Percentiles rank a stretch among this genome's conserved stretches.
These are phyloP conservation scores for Paramyrothecium sp. DNA, from an alignment of 2,329 filamentous ascomycete species.

Conservation along the genomic window DNA sequence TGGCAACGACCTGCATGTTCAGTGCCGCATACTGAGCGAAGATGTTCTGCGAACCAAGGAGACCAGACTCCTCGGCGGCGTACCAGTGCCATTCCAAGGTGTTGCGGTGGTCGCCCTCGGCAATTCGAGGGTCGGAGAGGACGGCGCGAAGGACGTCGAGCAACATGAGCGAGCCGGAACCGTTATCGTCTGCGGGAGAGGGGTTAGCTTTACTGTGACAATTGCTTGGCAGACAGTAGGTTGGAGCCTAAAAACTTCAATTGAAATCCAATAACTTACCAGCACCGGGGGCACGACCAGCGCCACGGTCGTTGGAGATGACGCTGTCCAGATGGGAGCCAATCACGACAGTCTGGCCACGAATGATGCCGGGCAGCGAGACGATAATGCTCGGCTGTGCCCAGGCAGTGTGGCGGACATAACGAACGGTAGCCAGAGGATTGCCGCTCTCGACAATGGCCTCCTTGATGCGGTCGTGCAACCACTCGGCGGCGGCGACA, in stretches of 20 bases:
- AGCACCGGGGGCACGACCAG: conserved; percentile 41
- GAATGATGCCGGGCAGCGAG: conserved; percentile 40
- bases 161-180: conserved; percentile 42
- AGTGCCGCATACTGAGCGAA: conserved; percentile 36
- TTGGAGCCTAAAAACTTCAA: too few species aligned
- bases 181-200: conserved; percentile 35
- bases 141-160: conserved; percentile 46
- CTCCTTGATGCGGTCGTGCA: conserved; percentile 36
- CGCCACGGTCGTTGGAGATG: conserved; percentile 35
- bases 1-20: conserved; percentile 38
- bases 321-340: conserved; percentile 46
- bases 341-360: conserved; percentile 27
- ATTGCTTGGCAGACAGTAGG: background rate
- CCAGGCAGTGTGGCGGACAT: conserved; percentile 41
- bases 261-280: conserved; percentile 11
- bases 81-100: conserved; percentile 55
- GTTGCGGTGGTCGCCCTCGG: conserved; percentile 38
- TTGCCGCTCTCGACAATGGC: conserved; percentile 33
- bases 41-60: conserved; percentile 45
- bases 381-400: conserved; percentile 46
- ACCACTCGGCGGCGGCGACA: conserved; percentile 39
- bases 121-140: conserved; percentile 18
- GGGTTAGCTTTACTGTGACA: background rate
- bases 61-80: conserved; percentile 45
- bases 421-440: conserved; percentile 35